These are phyloP conservation scores for Termitomyces titanicus DNA, from an alignment of 768 basidiomycete genomes.

Conservation along the genomic window DNA sequence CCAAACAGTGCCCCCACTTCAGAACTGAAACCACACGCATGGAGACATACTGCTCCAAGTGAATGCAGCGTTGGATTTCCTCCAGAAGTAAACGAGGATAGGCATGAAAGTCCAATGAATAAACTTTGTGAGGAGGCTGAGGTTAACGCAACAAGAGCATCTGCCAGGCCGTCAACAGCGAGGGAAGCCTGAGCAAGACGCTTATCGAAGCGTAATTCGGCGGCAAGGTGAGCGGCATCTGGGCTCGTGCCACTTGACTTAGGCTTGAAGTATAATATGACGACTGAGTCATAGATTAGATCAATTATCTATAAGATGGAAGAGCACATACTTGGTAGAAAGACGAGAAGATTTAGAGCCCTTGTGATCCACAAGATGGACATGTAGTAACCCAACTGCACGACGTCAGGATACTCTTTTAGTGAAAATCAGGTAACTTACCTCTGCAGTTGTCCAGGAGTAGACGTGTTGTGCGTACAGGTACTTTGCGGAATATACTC, in stretches of 20 bases:
- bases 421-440: conserved; percentile 10
- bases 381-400: conserved; percentile 70
- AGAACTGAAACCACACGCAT: conserved; percentile 40
- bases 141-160: conserved; percentile 54
- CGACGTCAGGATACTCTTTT: conserved; percentile 1
- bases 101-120: conserved; percentile 57
- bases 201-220: conserved; percentile 68
- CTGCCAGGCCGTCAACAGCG: conserved; percentile 62
- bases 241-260: conserved; percentile 27
- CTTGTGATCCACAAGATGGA: conserved; percentile 63
- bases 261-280: conserved; percentile 61
- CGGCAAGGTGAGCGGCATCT: conserved; percentile 44
- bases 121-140: conserved; percentile 45
- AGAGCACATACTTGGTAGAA: conserved; percentile 59
- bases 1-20: conserved; percentile 67
- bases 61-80: conserved; percentile 68
- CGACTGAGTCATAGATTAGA: conserved; percentile 33
- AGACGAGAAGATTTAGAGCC: conserved; percentile 59
- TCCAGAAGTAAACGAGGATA: conserved; percentile 66
- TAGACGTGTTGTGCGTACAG: conserved; percentile 75
- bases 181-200: conserved; percentile 62
- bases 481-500: conserved; percentile 72
- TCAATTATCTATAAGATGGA: not conserved
- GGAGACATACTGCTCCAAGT: conserved; percentile 67
- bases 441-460: conserved; percentile 61